phyloP scores from a whole-genome alignment of 2,329 filamentous ascomycete species.

The Neopestalotiopsis clavispora region DNA sequence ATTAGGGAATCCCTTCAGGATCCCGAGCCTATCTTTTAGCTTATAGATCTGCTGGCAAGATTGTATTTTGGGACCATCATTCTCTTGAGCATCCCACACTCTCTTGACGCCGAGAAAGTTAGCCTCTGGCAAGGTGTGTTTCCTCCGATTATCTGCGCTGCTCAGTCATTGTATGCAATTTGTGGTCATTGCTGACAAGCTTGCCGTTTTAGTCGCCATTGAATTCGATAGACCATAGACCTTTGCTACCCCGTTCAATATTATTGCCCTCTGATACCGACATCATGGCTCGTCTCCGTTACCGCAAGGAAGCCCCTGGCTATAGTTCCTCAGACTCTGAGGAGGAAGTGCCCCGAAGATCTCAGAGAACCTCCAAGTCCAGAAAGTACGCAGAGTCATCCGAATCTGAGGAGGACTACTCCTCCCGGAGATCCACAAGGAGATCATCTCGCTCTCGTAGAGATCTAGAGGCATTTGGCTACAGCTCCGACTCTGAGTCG shows the following conservation, averaged over 20 bases:
- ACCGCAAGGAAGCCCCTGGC: conserved; percentile 4
- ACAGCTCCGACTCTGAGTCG: conserved; percentile 56
- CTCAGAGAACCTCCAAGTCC: not conserved
- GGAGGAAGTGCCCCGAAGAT: conserved; percentile 5
- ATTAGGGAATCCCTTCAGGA: not conserved
- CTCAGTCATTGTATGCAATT: not conserved
- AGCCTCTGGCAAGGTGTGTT: conserved; percentile 1
- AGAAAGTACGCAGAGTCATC: not conserved
- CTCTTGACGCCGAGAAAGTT: not conserved
- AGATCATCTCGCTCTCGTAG: not conserved
- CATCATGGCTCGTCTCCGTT: conserved; percentile 9
- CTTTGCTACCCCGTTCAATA: not conserved
- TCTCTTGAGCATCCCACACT: not conserved
- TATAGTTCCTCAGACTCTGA: conserved; percentile 12
- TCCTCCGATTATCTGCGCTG: not conserved
- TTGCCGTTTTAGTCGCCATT: too few species aligned
- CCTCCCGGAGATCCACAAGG: not conserved
- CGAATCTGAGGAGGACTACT: conserved; percentile 2
- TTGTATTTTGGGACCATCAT: not conserved
- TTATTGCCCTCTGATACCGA: not conserved
- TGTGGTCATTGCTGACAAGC: not conserved
- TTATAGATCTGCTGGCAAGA: conserved; percentile 15
- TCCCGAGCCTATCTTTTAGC: conserved; percentile 9
- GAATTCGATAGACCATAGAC: not conserved
- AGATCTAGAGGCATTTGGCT: conserved; percentile 38